A percentile compares a stretch with the other conserved stretches of the same genome.
Conservation (phyloP, 371 early-diverging fungal genomes). For the Mucor mucedo region DNA sequence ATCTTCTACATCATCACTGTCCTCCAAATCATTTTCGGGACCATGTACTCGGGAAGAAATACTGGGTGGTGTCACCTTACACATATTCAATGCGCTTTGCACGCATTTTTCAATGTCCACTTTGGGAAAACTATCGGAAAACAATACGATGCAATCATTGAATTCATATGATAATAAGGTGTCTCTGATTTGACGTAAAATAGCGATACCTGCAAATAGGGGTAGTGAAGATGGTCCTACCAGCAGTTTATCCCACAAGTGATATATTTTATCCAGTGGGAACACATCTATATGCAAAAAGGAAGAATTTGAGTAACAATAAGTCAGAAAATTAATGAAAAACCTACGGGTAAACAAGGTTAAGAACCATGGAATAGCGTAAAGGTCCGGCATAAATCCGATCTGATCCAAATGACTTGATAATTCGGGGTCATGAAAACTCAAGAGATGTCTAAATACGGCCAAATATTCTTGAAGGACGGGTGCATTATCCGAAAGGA, state of each 20-base stretch:
- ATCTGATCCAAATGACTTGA: constrained; percentile 68
- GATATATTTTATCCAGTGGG: constrained; percentile 78
- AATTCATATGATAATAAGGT: constrained; percentile 64
- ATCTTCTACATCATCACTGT: background rate
- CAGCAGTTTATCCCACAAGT: constrained; percentile 78
- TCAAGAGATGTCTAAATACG: constrained; percentile 66
- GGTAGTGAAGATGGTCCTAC: constrained; percentile 70
- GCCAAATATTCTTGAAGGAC: constrained; percentile 72
- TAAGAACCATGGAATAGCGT: constrained; percentile 86
- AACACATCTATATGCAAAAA: constrained; percentile 67
- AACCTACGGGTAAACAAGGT: constrained; percentile 81
- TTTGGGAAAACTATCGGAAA: constrained; percentile 72
- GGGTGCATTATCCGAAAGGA: constrained; percentile 71
- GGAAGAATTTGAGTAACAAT: background rate
- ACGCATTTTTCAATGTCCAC: constrained; percentile 78
- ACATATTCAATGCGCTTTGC: constrained; percentile 69
- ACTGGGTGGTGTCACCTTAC: constrained; percentile 69
- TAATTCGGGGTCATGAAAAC: constrained; percentile 79
- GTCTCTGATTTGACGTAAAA: constrained; percentile 69
- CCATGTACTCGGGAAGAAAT: constrained; percentile 35
- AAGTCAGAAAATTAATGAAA: background rate
- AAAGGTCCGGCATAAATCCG: constrained; percentile 75
- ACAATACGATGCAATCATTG: constrained; percentile 67
- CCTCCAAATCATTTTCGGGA: background rate
- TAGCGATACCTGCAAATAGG: constrained; percentile 73